Evolutionary conservation across 2,329 filamentous ascomycete species (phyloP).

Genomic region (Fusarium euwallaceae): DNA sequence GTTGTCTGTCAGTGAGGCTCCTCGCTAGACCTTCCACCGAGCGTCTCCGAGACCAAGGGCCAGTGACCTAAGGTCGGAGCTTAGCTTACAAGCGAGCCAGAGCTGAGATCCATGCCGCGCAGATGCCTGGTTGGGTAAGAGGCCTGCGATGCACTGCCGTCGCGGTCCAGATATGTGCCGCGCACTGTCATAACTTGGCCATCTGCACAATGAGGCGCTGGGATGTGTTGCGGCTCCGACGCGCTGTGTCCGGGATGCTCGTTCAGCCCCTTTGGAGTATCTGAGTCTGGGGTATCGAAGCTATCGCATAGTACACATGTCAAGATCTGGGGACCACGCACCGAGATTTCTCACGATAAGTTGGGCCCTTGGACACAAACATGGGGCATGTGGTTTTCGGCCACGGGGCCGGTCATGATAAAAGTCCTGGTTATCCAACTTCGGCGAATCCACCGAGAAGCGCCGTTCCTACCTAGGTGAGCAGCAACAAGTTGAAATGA

Average conservation of each 20-base stretch:
- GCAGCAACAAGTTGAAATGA: constrained; percentile 3
- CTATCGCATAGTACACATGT: constrained; percentile 15
- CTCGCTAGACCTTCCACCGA: not conserved
- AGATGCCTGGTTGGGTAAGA: not conserved
- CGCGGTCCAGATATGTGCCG: not conserved
- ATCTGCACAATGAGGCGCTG: constrained; percentile 10
- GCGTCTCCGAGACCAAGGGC: constrained; percentile 10
- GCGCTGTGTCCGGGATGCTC: constrained; percentile 19
- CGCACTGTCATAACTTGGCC: not conserved
- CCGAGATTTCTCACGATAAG: constrained; percentile 15
- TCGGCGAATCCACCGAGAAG: not conserved
- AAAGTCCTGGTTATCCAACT: not conserved
- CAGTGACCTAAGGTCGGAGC: constrained; percentile 14
- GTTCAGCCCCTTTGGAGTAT: constrained; percentile 9
- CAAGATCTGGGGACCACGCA: constrained; percentile 28
- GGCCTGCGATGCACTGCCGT: not conserved
- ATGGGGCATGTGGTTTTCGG: constrained; percentile 4
- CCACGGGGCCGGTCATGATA: not conserved
- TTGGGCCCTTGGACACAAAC: not conserved
- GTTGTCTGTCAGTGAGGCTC: not conserved
- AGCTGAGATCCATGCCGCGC: constrained; percentile 3
- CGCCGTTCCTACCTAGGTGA: constrained; percentile 8
- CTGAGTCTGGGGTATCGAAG: constrained; percentile 26
- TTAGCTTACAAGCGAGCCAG: constrained; percentile 15
- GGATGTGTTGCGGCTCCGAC: constrained; percentile 37